Evolutionary conservation across 2,329 filamentous ascomycete genomes (phyloP).

Genomic region (Fusarium foetens): DNA sequence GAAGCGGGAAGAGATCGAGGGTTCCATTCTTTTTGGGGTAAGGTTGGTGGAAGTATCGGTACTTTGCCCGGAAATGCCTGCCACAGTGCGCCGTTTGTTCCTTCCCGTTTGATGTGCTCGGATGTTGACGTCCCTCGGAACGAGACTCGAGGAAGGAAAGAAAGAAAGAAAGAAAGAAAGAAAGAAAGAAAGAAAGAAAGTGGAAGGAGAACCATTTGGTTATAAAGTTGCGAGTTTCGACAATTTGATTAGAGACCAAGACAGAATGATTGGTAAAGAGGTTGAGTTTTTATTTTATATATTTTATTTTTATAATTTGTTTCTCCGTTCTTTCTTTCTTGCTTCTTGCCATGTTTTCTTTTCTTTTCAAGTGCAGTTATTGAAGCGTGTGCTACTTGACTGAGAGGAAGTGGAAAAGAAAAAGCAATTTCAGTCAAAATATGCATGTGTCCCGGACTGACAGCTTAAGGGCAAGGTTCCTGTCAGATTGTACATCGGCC

Average conservation of each 20-base stretch:
- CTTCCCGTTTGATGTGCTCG: slow-evolving; percentile 17
- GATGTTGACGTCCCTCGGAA: slow-evolving; percentile 25
- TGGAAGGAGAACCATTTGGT: slow-evolving; percentile 24
- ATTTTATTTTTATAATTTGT: not conserved
- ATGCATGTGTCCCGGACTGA: slow-evolving; percentile 17
- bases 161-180: slow-evolving; percentile 4
- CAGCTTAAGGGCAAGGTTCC: slow-evolving; percentile 8
- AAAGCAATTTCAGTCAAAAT: slow-evolving; percentile 3
- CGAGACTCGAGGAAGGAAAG: slow-evolving; percentile 19
- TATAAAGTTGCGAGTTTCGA: slow-evolving; percentile 37
- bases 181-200: slow-evolving; percentile 4
- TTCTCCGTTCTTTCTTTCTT: not conserved
- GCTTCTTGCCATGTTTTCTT: not conserved
- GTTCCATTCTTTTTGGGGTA: slow-evolving; percentile 32
- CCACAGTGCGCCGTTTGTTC: slow-evolving; percentile 36
- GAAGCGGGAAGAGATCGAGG: slow-evolving; percentile 38
- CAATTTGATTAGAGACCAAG: slow-evolving; percentile 2
- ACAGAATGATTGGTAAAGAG: not conserved
- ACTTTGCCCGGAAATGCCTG: slow-evolving; percentile 30
- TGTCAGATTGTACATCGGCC: not conserved
- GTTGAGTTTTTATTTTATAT: not conserved
- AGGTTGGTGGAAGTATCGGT: slow-evolving; percentile 36
- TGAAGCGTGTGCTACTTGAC: not conserved
- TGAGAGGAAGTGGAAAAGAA: not conserved
- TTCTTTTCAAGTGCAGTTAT: not conserved